These are phyloP conservation scores for Epichloe gansuensis DNA, from an alignment of 2,329 filamentous ascomycete species.

Conservation along the genomic window DNA sequence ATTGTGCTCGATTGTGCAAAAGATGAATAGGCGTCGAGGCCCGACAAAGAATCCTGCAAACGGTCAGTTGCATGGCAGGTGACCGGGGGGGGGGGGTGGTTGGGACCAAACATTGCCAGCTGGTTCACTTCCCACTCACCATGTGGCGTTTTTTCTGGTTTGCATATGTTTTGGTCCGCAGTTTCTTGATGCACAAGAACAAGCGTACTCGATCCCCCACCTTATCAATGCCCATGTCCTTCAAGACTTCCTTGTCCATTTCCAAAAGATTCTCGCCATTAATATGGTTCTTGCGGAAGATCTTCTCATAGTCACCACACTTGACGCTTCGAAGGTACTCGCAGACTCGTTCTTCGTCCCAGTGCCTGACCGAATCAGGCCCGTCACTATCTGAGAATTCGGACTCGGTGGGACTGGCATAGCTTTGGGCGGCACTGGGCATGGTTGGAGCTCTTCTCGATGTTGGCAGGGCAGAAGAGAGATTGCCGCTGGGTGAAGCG, in stretches of 20 bases:
- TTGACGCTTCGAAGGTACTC: slow-evolving; percentile 87
- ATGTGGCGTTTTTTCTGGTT: slow-evolving; percentile 75
- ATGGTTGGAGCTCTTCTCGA: slow-evolving; percentile 39
- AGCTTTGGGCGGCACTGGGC: slow-evolving; percentile 40
- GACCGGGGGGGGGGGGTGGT: neutral
- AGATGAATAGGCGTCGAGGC: slow-evolving; percentile 52
- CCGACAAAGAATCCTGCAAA: slow-evolving; percentile 66
- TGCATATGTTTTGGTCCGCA: slow-evolving; percentile 62
- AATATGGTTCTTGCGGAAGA: slow-evolving; percentile 89
- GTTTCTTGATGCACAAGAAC: slow-evolving; percentile 71
- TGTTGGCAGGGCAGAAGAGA: slow-evolving; percentile 37
- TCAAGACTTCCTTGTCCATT: slow-evolving; percentile 90
- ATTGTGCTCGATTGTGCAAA: slow-evolving; percentile 17
- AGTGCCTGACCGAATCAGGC: slow-evolving; percentile 64
- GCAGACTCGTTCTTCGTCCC: slow-evolving; percentile 84
- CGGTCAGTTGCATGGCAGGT: slow-evolving; percentile 1
- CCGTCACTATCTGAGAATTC: slow-evolving; percentile 79
- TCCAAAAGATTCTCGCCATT: slow-evolving; percentile 94
- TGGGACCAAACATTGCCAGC: neutral
- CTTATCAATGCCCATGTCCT: slow-evolving; percentile 97
- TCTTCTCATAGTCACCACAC: slow-evolving; percentile 82
- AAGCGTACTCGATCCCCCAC: slow-evolving; percentile 91
- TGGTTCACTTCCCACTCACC: slow-evolving; percentile 36
- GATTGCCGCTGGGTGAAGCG: slow-evolving; percentile 30
- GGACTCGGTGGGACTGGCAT: slow-evolving; percentile 77